Conservation (phyloP, 1,139 yeast species). For the Candida smagusa region DNA sequence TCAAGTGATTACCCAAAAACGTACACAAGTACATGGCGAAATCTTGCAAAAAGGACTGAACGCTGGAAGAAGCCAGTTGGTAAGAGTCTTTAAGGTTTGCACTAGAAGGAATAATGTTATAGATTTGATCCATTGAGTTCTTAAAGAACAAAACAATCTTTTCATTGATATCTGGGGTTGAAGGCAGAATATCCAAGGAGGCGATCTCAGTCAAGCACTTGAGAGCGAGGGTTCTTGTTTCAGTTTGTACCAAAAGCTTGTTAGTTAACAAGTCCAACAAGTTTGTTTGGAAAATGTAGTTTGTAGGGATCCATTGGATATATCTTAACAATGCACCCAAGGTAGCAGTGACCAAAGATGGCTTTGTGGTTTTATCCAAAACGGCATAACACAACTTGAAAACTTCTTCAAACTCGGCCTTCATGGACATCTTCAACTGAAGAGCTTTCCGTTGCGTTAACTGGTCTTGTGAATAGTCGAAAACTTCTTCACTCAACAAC, state of each 20-base stretch:
- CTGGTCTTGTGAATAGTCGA: constrained; percentile 90
- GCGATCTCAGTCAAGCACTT: constrained; percentile 93
- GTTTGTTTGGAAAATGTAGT: constrained; percentile 85
- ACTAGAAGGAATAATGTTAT: constrained; percentile 67
- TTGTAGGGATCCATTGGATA: constrained; percentile 91
- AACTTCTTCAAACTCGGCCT: constrained; percentile 87
- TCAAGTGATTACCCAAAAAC: constrained; percentile 73
- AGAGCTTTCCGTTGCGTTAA: constrained; percentile 94
- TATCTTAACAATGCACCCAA: constrained; percentile 79
- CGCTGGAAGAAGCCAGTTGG: constrained; percentile 70
- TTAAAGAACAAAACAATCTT: constrained; percentile 72
- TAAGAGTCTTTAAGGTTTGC: constrained; percentile 75
- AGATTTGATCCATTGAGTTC: constrained; percentile 69
- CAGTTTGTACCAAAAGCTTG: constrained; percentile 74
- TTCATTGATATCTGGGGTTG: constrained; percentile 55
- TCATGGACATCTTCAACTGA: constrained; percentile 77
- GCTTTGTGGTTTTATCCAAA: constrained; percentile 79
- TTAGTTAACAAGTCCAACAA: constrained; percentile 67
- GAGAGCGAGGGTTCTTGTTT: constrained; percentile 78
- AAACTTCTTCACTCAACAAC: constrained; percentile 89
- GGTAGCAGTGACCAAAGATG: constrained; percentile 82
- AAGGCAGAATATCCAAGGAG: constrained; percentile 47
- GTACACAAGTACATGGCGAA: constrained; percentile 91
- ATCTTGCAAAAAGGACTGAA: constrained; percentile 94
- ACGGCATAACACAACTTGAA: constrained; percentile 92